These are phyloP conservation scores for Ilex paraguariensis DNA, from an alignment of 305 asterid species.

Conservation along the genomic window DNA sequence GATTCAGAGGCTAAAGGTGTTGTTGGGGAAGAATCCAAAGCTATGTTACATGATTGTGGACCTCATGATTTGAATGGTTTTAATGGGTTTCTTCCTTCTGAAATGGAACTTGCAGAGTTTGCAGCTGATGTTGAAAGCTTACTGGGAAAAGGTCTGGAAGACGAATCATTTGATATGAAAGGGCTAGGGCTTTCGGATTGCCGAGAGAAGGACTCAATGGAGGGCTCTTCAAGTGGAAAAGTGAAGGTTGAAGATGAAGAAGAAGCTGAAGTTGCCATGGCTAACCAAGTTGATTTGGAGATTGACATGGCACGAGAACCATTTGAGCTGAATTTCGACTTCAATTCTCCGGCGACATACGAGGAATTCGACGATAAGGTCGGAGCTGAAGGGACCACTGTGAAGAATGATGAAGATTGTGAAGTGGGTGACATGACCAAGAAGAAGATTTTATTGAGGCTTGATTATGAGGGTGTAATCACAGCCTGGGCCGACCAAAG, in stretches of 20 bases:
- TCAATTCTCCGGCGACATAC: conserved; percentile 27
- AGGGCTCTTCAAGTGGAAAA: conserved; percentile 19
- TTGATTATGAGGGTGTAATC: conserved; percentile 38
- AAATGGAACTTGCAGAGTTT: conserved; percentile 75
- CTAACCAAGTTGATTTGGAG: conserved; percentile 15
- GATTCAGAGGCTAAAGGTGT: conserved; percentile 6
- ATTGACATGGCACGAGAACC: conserved; percentile 33
- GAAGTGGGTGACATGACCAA: conserved; percentile 11
- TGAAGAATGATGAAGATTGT: conserved; percentile 31
- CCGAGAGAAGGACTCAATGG: conserved; percentile 12
- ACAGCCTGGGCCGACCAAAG: conserved; percentile 47
- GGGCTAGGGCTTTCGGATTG: conserved; percentile 52
- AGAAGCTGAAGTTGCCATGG: conserved; percentile 9
- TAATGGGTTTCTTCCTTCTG: conserved; percentile 54
- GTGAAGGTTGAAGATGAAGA: conserved; percentile 48
- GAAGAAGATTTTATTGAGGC: conserved; percentile 13
- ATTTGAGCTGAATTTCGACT: conserved; percentile 49
- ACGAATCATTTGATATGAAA: conserved; percentile 54
- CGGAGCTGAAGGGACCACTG: background rate
- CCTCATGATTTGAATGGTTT: conserved; percentile 15
- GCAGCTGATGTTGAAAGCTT: conserved; percentile 75
- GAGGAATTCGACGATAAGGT: conserved; percentile 1
- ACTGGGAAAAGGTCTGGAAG: conserved; percentile 65
- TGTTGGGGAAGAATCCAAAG: conserved; percentile 13
- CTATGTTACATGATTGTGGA: background rate